Percentiles rank a stretch among this genome's conserved stretches.
phyloP scores from a whole-genome alignment of 129 eudicot species.

The Tanacetum coccineum region DNA sequence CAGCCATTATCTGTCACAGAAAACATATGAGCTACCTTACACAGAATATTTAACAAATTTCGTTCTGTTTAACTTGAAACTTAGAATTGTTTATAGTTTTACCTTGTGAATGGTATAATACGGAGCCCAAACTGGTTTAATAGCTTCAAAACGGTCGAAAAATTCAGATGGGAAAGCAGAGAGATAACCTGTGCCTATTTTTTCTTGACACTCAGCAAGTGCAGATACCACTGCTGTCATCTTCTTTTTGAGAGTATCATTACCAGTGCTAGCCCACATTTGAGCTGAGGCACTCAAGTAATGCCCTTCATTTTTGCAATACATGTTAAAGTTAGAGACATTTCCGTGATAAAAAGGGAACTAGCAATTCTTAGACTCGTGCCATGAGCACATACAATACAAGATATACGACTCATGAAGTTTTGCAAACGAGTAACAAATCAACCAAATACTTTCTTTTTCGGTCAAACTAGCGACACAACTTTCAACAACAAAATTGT shows the following conservation, averaged over 20 bases:
- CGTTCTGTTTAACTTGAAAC: slow-evolving; percentile 1
- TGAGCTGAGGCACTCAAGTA: slow-evolving; percentile 11
- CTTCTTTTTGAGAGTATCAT: slow-evolving; percentile 26
- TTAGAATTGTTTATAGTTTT: not conserved
- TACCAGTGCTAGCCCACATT: slow-evolving; percentile 35
- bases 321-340: too few relatives aligned
- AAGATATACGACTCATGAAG: too few relatives aligned
- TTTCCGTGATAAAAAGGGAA: too few relatives aligned
- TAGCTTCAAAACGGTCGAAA: slow-evolving; percentile 72
- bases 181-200: slow-evolving; percentile 69
- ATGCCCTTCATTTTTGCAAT: slow-evolving; percentile 17
- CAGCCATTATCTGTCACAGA: slow-evolving; percentile 72
- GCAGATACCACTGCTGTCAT: slow-evolving; percentile 40
- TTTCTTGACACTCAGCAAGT: slow-evolving; percentile 59
- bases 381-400: too few relatives aligned
- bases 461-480: too few relatives aligned
- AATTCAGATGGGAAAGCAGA: slow-evolving; percentile 83
- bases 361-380: too few relatives aligned
- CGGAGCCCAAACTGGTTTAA: slow-evolving; percentile 79
- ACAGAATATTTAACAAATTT: not conserved
- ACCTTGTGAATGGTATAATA: slow-evolving; percentile 98
- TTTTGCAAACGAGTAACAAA: too few relatives aligned
- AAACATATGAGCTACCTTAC: slow-evolving; percentile 6
- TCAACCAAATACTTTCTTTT: too few relatives aligned
- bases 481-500: too few relatives aligned